Conservation (phyloP, 176 grass and related monocot genomes). For the Bothriochloa decipiens region DNA sequence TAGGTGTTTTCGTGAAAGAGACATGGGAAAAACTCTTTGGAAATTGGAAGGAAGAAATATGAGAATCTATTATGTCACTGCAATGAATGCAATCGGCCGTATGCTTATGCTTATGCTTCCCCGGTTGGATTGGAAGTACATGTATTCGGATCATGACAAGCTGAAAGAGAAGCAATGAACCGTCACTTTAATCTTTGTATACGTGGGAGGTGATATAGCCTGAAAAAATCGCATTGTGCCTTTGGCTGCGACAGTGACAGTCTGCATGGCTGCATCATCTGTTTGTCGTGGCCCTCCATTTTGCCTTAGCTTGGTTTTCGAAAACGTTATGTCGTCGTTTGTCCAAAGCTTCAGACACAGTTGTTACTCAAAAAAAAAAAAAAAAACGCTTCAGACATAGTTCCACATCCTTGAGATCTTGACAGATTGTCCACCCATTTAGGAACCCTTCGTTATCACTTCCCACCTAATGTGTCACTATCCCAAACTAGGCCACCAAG, state of each 20-base stretch:
- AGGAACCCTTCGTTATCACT: neutral
- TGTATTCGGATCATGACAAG: neutral
- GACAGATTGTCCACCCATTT: neutral
- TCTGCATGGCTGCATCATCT: neutral
- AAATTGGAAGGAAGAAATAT: too few relatives aligned
- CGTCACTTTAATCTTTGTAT: neutral
- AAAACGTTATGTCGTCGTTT: neutral
- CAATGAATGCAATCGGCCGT: too few relatives aligned
- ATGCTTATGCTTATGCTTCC: too few relatives aligned
- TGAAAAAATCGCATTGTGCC: neutral
- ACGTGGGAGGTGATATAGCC: too few relatives aligned
- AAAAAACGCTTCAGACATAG: too few relatives aligned
- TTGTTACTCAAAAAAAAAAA: too few relatives aligned
- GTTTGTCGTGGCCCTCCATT: neutral
- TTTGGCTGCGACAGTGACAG: neutral
- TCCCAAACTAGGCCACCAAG: neutral
- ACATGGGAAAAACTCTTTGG: neutral
- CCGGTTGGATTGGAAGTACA: neutral
- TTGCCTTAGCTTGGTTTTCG: neutral
- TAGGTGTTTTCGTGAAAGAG: neutral
- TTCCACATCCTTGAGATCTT: neutral
- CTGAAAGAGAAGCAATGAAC: neutral
- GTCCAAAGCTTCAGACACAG: neutral
- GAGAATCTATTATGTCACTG: too few relatives aligned
- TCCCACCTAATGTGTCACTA: neutral